Conservation (phyloP, 2,329 filamentous ascomycete species). For the Cladophialophora psammophila region DNA sequence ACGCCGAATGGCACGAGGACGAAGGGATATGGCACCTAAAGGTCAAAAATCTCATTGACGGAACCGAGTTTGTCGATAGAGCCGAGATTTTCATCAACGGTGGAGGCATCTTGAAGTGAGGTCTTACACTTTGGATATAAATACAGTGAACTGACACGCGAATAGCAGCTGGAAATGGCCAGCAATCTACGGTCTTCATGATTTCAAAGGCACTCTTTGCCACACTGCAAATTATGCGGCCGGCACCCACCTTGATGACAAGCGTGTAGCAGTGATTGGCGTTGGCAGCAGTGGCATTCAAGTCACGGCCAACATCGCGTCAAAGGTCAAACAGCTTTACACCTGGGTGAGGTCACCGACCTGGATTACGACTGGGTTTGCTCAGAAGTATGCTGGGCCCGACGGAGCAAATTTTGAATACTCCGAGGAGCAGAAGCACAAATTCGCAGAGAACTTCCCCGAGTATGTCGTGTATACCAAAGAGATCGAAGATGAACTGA, state of each 20-base stretch:
- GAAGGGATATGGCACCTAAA: constrained; percentile 41
- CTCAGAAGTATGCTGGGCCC: constrained; percentile 25
- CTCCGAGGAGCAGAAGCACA: constrained; percentile 37
- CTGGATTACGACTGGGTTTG: constrained; percentile 35
- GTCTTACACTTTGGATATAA: too few relatives aligned
- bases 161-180: constrained; percentile 59
- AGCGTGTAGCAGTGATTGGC: constrained; percentile 62
- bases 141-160: not conserved
- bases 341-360: constrained; percentile 26
- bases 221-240: constrained; percentile 65
- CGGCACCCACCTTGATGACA: constrained; percentile 55
- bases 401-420: constrained; percentile 28
- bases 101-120: constrained; percentile 49
- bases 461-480: constrained; percentile 44
- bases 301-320: constrained; percentile 58
- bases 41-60: constrained; percentile 42
- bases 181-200: constrained; percentile 58
- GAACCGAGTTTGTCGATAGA: constrained; percentile 57
- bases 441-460: constrained; percentile 28
- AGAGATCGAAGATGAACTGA: constrained; percentile 42
- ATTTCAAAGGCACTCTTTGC: constrained; percentile 61
- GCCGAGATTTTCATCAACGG: constrained; percentile 53
- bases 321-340: constrained; percentile 43
- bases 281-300: constrained; percentile 64
- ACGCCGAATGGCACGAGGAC: constrained; percentile 43